These are phyloP conservation scores for Colletotrichum tropicale DNA, from an alignment of 2,329 filamentous ascomycete species.

Conservation along the genomic window DNA sequence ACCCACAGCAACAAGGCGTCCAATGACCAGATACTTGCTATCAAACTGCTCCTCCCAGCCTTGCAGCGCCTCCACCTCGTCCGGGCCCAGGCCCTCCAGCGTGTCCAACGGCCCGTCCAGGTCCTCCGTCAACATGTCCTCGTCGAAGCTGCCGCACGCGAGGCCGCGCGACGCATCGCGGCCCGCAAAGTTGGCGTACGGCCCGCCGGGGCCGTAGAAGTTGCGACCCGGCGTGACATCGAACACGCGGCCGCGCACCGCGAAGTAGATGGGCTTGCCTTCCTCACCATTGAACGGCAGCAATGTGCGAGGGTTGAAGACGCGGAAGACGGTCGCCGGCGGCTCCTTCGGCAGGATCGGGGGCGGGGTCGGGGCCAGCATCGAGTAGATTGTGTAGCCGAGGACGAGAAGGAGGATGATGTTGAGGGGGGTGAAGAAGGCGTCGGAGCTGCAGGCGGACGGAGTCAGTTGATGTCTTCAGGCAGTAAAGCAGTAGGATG, in stretches of 20 bases:
- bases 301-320: conserved; percentile 80
- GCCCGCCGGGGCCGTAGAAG: conserved; percentile 95
- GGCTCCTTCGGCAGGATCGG: conserved; percentile 54
- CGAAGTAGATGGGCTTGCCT: conserved; percentile 80
- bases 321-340: conserved; percentile 66
- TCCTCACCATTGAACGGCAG: conserved; percentile 82
- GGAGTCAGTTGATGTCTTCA: too few species aligned
- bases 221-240: conserved; percentile 86
- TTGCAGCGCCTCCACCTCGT: conserved; percentile 81
- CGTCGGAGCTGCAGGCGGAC: conserved; percentile 31
- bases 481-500: too few species aligned
- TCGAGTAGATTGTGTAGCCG: conserved; percentile 62
- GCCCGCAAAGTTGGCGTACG: conserved; percentile 96
- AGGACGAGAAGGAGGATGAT: conserved; percentile 60
- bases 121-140: conserved; percentile 93
- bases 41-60: conserved; percentile 94
- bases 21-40: conserved; percentile 96
- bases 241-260: conserved; percentile 90
- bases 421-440: conserved; percentile 67
- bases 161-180: conserved; percentile 88
- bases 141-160: conserved; percentile 90
- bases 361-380: conserved; percentile 54
- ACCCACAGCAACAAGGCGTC: conserved; percentile 70
- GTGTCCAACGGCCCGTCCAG: conserved; percentile 82
- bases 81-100: conserved; percentile 71